phyloP scores from a whole-genome alignment of 1,139 yeast species.

The Debaryomyces singareniensis region DNA sequence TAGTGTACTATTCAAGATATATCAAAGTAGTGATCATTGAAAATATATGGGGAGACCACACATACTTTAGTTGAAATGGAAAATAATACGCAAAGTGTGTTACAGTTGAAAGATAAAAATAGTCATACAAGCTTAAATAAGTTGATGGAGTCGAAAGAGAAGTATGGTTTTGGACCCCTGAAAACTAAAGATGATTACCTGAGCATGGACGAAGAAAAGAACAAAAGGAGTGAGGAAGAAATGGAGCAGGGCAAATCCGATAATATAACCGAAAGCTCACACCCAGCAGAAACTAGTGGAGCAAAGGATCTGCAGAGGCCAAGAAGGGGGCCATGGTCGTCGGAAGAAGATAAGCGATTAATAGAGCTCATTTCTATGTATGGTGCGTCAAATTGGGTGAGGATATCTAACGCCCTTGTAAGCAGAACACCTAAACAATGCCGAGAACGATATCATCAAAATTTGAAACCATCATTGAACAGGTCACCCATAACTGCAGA shows the following conservation, averaged over 20 bases:
- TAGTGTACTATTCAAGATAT: no score
- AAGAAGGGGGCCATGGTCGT: constrained; percentile 84
- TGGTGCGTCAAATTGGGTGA: constrained; percentile 91
- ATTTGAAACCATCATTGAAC: constrained; percentile 77
- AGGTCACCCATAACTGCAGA: constrained; percentile 78
- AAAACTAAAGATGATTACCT: no score
- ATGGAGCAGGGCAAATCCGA: constrained; percentile 5
- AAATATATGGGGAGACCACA: no score
- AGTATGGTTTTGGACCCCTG: no score
- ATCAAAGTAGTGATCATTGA: no score
- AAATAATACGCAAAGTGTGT: no score
- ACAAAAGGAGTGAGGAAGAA: not conserved
- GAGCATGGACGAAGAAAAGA: not conserved
- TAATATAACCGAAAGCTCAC: not conserved
- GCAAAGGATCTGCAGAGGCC: not conserved
- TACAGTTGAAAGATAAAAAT: no score
- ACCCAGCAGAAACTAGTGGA: not conserved
- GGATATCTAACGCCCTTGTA: constrained; percentile 66
- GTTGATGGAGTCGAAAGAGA: no score
- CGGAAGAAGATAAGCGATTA: constrained; percentile 71
- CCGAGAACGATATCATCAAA: constrained; percentile 88
- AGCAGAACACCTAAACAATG: constrained; percentile 90
- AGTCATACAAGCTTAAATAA: no score
- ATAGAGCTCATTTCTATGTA: constrained; percentile 62
- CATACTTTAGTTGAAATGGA: no score